Evolutionary conservation across 2,329 filamentous ascomycete species (phyloP).

Genomic region (Fusarium anguioides): DNA sequence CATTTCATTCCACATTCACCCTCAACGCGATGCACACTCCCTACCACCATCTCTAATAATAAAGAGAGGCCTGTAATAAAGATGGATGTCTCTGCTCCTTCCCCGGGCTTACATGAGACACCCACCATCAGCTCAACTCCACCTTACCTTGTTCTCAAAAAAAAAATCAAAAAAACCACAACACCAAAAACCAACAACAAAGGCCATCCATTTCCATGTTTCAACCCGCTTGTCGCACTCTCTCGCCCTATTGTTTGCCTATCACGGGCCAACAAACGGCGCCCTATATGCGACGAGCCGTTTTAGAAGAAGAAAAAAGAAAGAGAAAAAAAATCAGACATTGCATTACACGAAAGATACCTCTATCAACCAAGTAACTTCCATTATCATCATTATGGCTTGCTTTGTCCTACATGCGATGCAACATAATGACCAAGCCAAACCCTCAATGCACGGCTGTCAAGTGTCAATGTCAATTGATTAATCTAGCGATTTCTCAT

Average conservation of each 20-base stretch:
- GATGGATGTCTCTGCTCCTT: slow-evolving; percentile 11
- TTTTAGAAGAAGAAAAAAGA: slow-evolving; percentile 19
- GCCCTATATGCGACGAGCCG: slow-evolving; percentile 28
- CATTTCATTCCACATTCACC: slow-evolving; percentile 3
- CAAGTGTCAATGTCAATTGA: slow-evolving; percentile 28
- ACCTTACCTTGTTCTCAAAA: not conserved
- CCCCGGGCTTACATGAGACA: slow-evolving; percentile 35
- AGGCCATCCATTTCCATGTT: not conserved
- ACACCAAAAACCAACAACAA: slow-evolving; percentile 6
- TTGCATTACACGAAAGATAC: not conserved
- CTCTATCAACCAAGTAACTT: not conserved
- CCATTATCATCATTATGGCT: slow-evolving; percentile 25
- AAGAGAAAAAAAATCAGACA: slow-evolving; percentile 21
- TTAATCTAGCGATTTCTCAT: not conserved
- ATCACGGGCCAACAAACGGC: slow-evolving; percentile 18
- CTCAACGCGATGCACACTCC: slow-evolving; percentile 34
- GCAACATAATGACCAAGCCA: slow-evolving; percentile 29
- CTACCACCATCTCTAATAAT: slow-evolving; percentile 28
- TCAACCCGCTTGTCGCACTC: slow-evolving; percentile 25
- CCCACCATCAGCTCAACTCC: slow-evolving; percentile 6
- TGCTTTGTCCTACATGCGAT: slow-evolving; percentile 31
- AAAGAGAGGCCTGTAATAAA: slow-evolving; percentile 13
- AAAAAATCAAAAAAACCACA: not conserved
- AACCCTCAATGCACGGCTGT: slow-evolving; percentile 25
- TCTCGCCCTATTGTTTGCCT: slow-evolving; percentile 31